A percentile compares a stretch with the other conserved stretches of the same genome.
Evolutionary conservation across 1,139 yeast species (phyloP).

Genomic region (Geotrichum phurueaensis): DNA sequence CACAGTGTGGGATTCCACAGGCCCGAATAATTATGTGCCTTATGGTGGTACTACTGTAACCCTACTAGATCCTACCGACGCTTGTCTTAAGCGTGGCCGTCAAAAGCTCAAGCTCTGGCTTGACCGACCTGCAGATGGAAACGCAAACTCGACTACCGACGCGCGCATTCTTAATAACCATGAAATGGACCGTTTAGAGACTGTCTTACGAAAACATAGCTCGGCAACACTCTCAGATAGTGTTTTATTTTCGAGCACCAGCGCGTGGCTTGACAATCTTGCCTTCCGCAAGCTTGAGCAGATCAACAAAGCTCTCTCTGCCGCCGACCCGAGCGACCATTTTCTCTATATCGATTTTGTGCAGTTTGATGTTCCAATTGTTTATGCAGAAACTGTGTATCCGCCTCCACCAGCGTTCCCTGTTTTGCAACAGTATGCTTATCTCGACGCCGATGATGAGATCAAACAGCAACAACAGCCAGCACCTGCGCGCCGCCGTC

Average conservation of each 20-base stretch:
- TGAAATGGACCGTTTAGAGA: slow-evolving; percentile 44
- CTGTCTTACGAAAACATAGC: slow-evolving; percentile 11
- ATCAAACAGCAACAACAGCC: slow-evolving; percentile 1
- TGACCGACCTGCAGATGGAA: slow-evolving; percentile 35
- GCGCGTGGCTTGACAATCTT: slow-evolving; percentile 70
- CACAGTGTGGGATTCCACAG: slow-evolving; percentile 60
- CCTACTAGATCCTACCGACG: slow-evolving; percentile 48
- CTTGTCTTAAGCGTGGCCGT: slow-evolving; percentile 51
- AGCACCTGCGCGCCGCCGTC: slow-evolving; percentile 1
- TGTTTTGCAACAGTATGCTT: slow-evolving; percentile 11
- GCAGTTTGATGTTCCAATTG: slow-evolving; percentile 73
- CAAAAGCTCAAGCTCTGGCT: slow-evolving; percentile 46
- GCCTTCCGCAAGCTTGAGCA: slow-evolving; percentile 55
- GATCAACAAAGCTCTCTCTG: slow-evolving; percentile 32
- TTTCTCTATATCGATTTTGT: slow-evolving; percentile 63
- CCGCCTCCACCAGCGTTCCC: slow-evolving; percentile 31
- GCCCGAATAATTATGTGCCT: slow-evolving; percentile 46
- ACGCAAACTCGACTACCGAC: slow-evolving; percentile 29
- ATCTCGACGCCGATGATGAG: slow-evolving; percentile 11
- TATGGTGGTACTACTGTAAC: slow-evolving; percentile 55
- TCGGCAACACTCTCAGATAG: not conserved
- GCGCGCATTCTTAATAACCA: slow-evolving; percentile 27
- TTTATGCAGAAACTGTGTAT: slow-evolving; percentile 58
- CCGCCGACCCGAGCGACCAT: slow-evolving; percentile 35
- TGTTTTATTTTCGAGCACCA: not conserved